These are phyloP conservation scores for Lenwebbia sp. DNA, from an alignment of 345 rosid genomes.

Conservation along the genomic window DNA sequence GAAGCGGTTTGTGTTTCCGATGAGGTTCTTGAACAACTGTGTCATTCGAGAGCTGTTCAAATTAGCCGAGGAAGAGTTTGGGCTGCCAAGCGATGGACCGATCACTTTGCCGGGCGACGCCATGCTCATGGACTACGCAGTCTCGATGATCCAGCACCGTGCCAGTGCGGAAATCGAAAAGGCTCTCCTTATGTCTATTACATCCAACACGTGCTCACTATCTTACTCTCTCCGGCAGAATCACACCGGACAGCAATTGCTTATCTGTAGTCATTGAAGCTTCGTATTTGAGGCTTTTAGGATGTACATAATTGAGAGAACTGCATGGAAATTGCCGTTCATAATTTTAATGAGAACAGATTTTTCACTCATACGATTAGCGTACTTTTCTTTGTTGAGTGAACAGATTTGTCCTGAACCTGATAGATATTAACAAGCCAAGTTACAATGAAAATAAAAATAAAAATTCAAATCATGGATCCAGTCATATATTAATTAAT, in stretches of 20 bases:
- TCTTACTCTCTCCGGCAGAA: background rate
- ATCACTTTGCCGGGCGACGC: conserved; percentile 26
- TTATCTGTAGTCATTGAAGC: background rate
- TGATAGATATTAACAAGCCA: background rate
- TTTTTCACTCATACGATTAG: background rate
- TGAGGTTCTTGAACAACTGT: background rate
- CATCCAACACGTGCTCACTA: background rate
- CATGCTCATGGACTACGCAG: conserved; percentile 6
- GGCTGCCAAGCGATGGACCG: conserved; percentile 4
- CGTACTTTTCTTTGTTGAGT: background rate
- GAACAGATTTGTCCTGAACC: background rate
- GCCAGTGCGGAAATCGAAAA: background rate
- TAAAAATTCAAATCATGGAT: background rate
- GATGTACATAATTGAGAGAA: background rate
- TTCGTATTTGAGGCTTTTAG: background rate
- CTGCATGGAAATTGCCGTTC: background rate
- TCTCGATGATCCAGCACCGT: background rate
- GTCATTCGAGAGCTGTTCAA: background rate
- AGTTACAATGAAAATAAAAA: background rate
- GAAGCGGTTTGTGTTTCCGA: conserved; percentile 7
- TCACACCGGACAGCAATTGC: background rate
- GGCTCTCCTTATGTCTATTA: background rate
- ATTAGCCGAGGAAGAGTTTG: conserved; percentile 4
- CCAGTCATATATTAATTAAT: background rate
- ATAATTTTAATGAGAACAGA: background rate